These are phyloP conservation scores for Hemileccinum rubropunctum DNA, from an alignment of 768 basidiomycete species.

Conservation along the genomic window DNA sequence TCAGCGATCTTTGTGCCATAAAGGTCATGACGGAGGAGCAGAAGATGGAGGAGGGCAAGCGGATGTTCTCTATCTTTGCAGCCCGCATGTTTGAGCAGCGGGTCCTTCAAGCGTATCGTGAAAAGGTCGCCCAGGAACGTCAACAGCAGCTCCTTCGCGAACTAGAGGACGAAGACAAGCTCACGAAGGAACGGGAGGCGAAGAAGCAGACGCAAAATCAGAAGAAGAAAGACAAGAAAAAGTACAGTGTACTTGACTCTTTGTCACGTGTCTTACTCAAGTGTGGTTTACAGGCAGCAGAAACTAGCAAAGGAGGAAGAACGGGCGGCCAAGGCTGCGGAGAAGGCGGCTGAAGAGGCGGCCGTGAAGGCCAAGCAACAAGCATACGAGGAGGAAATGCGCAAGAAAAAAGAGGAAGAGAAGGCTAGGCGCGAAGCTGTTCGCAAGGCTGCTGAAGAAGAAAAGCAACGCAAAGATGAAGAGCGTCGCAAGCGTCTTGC, in stretches of 20 bases:
- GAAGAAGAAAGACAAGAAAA: conserved; percentile 99
- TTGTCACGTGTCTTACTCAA: conserved; percentile 3
- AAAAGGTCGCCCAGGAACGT: conserved; percentile 94
- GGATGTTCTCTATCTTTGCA: conserved; percentile 99
- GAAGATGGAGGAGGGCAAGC: conserved; percentile 98
- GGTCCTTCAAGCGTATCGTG: conserved; percentile 93
- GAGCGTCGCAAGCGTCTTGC: conserved; percentile 72
- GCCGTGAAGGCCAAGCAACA: conserved; percentile 71
- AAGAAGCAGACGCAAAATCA: conserved; percentile 93
- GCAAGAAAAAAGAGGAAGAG: conserved; percentile 85
- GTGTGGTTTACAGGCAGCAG: conserved; percentile 59
- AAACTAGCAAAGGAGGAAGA: conserved; percentile 93
- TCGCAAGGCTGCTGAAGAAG: conserved; percentile 79
- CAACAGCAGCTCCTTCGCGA: conserved; percentile 91
- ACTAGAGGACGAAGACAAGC: conserved; percentile 92
- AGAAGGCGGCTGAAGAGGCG: conserved; percentile 84
- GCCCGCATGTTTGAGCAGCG: conserved; percentile 99
- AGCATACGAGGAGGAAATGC: conserved; percentile 76
- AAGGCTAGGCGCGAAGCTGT: conserved; percentile 71
- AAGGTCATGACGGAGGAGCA: conserved; percentile 91
- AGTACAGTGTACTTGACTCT: conserved; percentile 45
- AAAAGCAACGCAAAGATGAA: conserved; percentile 79
- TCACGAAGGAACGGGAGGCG: conserved; percentile 80
- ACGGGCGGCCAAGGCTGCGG: conserved; percentile 76
- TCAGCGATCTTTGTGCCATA: conserved; percentile 10